Evolutionary conservation across 2,329 filamentous ascomycete species (phyloP).

Genomic region (Aureobasidium sp.): DNA sequence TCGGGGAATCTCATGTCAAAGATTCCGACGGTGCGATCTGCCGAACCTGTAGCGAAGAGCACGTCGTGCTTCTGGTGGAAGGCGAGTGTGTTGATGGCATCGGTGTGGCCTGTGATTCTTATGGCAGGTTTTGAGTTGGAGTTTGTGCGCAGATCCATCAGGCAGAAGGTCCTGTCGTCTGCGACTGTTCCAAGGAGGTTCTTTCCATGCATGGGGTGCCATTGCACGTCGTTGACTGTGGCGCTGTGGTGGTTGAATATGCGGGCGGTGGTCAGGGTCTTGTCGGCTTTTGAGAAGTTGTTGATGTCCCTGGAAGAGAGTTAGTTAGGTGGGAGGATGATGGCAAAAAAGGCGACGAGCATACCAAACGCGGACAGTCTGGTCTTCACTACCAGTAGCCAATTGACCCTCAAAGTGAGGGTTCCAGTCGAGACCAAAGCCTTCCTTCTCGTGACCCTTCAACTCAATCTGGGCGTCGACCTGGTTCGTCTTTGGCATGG

Average conservation of each 20-base stretch:
- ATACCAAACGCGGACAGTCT: slow-evolving; percentile 84
- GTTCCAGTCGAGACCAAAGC: slow-evolving; percentile 90
- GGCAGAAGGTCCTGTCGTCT: slow-evolving; percentile 86
- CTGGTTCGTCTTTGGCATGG: slow-evolving; percentile 54
- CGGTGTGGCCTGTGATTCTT: slow-evolving; percentile 69
- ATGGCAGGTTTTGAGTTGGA: slow-evolving; percentile 43
- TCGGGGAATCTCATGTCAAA: slow-evolving; percentile 70
- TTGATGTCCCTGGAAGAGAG: slow-evolving; percentile 84
- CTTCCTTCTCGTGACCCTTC: slow-evolving; percentile 76
- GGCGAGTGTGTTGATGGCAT: slow-evolving; percentile 91
- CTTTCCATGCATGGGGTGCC: slow-evolving; percentile 71
- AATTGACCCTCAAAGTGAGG: slow-evolving; percentile 74
- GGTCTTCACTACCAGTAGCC: slow-evolving; percentile 85
- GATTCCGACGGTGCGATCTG: slow-evolving; percentile 87
- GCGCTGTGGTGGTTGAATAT: slow-evolving; percentile 82
- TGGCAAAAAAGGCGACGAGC: slow-evolving; percentile 20
- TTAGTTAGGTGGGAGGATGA: slow-evolving; percentile 47
- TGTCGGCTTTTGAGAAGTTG: slow-evolving; percentile 61
- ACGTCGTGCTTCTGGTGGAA: slow-evolving; percentile 92
- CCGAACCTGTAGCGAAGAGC: slow-evolving; percentile 83
- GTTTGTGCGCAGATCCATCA: slow-evolving; percentile 72
- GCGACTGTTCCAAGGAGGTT: slow-evolving; percentile 87
- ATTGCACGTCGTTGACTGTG: slow-evolving; percentile 94
- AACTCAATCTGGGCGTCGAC: slow-evolving; percentile 79
- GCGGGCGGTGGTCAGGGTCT: slow-evolving; percentile 59